phyloP scores from a whole-genome alignment of 768 basidiomycete species.

The Leccinum broughii region DNA sequence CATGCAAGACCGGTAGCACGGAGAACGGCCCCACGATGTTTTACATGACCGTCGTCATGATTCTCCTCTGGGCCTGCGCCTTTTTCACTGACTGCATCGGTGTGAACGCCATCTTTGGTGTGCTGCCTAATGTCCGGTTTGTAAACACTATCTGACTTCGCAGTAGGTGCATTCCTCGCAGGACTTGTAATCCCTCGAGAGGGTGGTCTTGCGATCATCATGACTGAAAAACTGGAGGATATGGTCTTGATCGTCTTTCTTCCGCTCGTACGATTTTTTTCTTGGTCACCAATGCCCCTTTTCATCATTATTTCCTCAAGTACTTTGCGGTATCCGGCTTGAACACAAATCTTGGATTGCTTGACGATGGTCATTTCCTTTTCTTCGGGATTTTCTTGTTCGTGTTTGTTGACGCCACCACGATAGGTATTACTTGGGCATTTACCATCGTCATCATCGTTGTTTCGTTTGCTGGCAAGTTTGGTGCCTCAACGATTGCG shows the following conservation, averaged over 20 bases:
- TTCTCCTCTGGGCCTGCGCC: slow-evolving; percentile 80
- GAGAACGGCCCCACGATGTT: slow-evolving; percentile 83
- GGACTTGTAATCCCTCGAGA: slow-evolving; percentile 85
- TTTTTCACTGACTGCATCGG: slow-evolving; percentile 95
- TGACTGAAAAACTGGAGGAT: slow-evolving; percentile 96
- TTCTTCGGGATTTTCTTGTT: neutral
- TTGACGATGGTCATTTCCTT: slow-evolving; percentile 61
- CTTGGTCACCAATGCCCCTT: neutral
- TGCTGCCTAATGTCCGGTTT: neutral
- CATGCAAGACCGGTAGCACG: slow-evolving; percentile 72
- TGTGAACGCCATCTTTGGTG: slow-evolving; percentile 88
- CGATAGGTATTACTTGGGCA: slow-evolving; percentile 77
- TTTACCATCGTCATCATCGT: slow-evolving; percentile 78
- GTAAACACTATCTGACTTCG: neutral
- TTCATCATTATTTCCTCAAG: slow-evolving; percentile 34
- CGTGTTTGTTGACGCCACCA: neutral
- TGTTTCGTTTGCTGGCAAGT: slow-evolving; percentile 88
- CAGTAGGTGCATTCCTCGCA: slow-evolving; percentile 72
- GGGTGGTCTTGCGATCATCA: slow-evolving; percentile 77
- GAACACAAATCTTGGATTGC: slow-evolving; percentile 81
- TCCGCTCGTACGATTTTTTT: slow-evolving; percentile 56
- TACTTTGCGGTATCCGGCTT: slow-evolving; percentile 95
- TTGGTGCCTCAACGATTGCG: slow-evolving; percentile 76
- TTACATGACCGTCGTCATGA: slow-evolving; percentile 84
- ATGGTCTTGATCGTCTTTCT: slow-evolving; percentile 89